Percentiles rank a stretch among this genome's conserved stretches.
phyloP scores from a whole-genome alignment of 2,329 filamentous ascomycete genomes.

The Ophiostoma triangulosporum region DNA sequence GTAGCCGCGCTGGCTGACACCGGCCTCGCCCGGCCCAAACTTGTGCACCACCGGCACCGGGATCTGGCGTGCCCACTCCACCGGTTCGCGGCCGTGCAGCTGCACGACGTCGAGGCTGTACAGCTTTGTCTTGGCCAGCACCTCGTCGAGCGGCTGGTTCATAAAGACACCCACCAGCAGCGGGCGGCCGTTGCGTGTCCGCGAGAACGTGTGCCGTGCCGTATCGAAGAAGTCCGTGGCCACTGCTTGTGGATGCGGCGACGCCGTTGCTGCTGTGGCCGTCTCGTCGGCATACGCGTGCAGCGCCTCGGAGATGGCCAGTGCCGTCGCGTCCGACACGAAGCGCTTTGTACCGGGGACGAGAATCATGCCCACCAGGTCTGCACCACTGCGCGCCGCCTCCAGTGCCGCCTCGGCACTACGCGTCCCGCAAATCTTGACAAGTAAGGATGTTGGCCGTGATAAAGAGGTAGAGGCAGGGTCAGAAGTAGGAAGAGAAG shows the following conservation, averaged over 20 bases:
- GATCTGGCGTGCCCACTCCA: conserved; percentile 83
- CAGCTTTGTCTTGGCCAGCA: conserved; percentile 63
- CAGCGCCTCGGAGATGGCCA: conserved; percentile 67
- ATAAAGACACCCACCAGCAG: conserved; percentile 89
- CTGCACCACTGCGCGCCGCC: conserved; percentile 76
- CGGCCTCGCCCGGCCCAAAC: conserved; percentile 66
- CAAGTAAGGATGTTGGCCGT: conserved; percentile 41
- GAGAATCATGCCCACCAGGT: conserved; percentile 85
- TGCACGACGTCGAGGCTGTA: conserved; percentile 81
- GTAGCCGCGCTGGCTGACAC: conserved; percentile 60
- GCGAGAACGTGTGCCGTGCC: conserved; percentile 19
- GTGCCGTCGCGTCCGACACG: conserved; percentile 64
- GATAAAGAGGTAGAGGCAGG: conserved; percentile 14
- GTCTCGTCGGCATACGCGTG: conserved; percentile 33
- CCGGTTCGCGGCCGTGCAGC: conserved; percentile 78
- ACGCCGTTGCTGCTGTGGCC: conserved; percentile 1
- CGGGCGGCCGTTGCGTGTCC: conserved; percentile 40
- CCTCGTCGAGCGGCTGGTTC: conserved; percentile 72
- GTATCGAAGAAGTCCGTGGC: conserved; percentile 55
- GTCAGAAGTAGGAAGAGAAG: conserved; percentile 1
- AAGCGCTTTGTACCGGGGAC: conserved; percentile 70
- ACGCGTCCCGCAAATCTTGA: conserved; percentile 93
- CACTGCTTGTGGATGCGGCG: neutral
- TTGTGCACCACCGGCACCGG: conserved; percentile 83
- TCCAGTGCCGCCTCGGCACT: conserved; percentile 65